Percentiles rank a stretch among this genome's conserved stretches.
phyloP scores from a whole-genome alignment of 2,329 filamentous ascomycete species.

The Dothistroma pini region DNA sequence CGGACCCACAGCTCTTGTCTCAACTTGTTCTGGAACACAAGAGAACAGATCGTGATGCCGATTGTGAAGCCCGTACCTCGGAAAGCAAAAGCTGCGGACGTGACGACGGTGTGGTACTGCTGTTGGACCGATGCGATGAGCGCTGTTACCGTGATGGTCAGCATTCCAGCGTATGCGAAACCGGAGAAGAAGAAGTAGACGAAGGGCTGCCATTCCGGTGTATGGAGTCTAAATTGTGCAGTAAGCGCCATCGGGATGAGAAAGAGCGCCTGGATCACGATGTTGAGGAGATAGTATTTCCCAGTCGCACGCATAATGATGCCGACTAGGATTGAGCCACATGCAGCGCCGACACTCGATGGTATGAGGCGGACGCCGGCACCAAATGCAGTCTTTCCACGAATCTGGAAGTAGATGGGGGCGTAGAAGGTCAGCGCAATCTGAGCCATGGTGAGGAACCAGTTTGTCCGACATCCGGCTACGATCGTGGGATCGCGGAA shows the following conservation, averaged over 20 bases:
- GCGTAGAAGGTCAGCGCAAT: conserved; percentile 69
- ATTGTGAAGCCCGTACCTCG: not conserved
- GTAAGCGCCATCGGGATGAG: not conserved
- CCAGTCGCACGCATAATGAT: not conserved
- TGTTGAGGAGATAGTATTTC: not conserved
- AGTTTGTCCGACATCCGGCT: conserved; percentile 68
- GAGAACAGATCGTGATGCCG: not conserved
- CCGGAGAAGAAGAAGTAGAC: not conserved
- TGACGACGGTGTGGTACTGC: not conserved
- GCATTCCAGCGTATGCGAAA: not conserved
- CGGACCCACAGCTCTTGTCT: not conserved
- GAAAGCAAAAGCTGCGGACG: not conserved
- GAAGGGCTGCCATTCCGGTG: not conserved
- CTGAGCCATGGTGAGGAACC: conserved; percentile 67
- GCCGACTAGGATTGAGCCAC: not conserved
- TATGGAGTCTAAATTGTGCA: not conserved
- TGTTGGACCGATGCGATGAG: not conserved
- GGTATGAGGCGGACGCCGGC: not conserved
- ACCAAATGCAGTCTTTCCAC: not conserved
- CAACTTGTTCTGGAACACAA: not conserved
- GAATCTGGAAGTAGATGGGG: conserved; percentile 61
- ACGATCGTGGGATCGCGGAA: conserved; percentile 67
- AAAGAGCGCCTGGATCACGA: not conserved
- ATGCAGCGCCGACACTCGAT: not conserved
- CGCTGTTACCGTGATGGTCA: not conserved